Base-by-base conservation (phyloP, 2,329 filamentous ascomycete genomes). In the Phaeophleospora eucalypticola region DNA sequence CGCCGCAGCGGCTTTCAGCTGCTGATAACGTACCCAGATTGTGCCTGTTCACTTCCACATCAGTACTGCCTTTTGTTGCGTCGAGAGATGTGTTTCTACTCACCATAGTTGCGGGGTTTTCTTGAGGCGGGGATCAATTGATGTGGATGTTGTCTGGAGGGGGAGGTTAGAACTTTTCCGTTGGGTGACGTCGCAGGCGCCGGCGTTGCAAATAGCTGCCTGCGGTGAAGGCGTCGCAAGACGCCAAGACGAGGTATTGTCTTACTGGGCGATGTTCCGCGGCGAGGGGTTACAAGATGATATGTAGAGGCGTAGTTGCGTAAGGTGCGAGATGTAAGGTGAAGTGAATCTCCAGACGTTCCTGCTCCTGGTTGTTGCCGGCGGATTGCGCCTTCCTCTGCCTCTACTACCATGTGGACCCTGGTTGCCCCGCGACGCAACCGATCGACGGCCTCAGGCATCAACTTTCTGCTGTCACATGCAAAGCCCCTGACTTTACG, bases 11-110 rank as follows among this genome's bases (percentile, higher is more conserved):
- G 6, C 7, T 29, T 29, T 29, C 24, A 29, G 43, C 21, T 21
- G 35, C 29, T 42, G 38, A 36, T 35, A 38, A 48, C 53, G 33
- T 56, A 56, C 53, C 53, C 53, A 27, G 53, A 56, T 36, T 49
- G 47, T 49, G 53, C 53, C 53, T 56, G 43, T 10, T 14, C n/a
- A 14, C 16, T 42, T n/a, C 29, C 18, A 36, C 14, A 40, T 56
- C 37, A 53, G 53, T 18, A 15, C 4, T 29, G 10, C 3, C 4
- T n/a, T n/a, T n/a, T 29, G 24, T 29, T 29, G 24, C 12, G 7
- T 29, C 6, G 24, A 7, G 12, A 7, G n/a, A 8, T n/a, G 24
- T 4, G 33, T 7, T 32, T 17, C 14, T 21, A 29, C 49, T 37
- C 40, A 55, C 53, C 53, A 55, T 55, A 47, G 29, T 51, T 40